Percentiles rank a stretch among this genome's conserved stretches.
phyloP scores from a whole-genome alignment of 495 filamentous ascomycete species.

The Peziza echinospora region DNA sequence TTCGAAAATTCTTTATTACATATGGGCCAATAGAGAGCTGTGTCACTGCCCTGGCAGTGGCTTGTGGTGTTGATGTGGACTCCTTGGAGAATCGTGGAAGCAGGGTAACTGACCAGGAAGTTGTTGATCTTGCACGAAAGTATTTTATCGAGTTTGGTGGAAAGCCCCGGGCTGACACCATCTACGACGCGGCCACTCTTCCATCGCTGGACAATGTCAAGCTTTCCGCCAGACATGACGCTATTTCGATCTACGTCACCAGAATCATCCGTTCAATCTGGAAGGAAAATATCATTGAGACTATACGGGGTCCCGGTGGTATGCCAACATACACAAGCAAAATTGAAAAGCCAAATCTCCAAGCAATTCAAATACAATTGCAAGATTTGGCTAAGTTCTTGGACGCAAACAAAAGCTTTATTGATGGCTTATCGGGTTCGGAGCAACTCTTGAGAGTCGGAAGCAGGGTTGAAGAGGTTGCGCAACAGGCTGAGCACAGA shows the following conservation, averaged over 20 bases:
- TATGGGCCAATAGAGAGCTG: constrained; percentile 75
- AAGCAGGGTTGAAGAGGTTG: constrained; percentile 70
- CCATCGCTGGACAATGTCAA: constrained; percentile 53
- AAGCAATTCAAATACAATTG: constrained; percentile 56
- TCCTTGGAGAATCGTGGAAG: constrained; percentile 31
- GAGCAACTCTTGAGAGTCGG: constrained; percentile 48
- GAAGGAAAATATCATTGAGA: constrained; percentile 36
- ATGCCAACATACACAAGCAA: constrained; percentile 34
- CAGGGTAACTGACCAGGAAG: constrained; percentile 53
- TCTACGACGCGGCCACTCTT: constrained; percentile 20
- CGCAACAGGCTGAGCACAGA: constrained; percentile 78
- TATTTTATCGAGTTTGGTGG: constrained; percentile 82
- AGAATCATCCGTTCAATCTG: constrained; percentile 70
- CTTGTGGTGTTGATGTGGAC: constrained; percentile 53
- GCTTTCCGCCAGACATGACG: constrained; percentile 73
- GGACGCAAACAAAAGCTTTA: constrained; percentile 61
- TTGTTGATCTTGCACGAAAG: constrained; percentile 61
- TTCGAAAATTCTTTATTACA: constrained; percentile 54
- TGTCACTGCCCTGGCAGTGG: constrained; percentile 84
- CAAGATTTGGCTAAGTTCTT: constrained; percentile 61
- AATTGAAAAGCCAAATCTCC: constrained; percentile 41
- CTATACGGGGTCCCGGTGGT: constrained; percentile 6
- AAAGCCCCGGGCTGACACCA: constrained; percentile 34
- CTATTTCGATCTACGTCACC: constrained; percentile 65
- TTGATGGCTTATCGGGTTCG: constrained; percentile 75